Conservation (phyloP, 257 asterid species). For the Salvia miltiorrhiza region DNA sequence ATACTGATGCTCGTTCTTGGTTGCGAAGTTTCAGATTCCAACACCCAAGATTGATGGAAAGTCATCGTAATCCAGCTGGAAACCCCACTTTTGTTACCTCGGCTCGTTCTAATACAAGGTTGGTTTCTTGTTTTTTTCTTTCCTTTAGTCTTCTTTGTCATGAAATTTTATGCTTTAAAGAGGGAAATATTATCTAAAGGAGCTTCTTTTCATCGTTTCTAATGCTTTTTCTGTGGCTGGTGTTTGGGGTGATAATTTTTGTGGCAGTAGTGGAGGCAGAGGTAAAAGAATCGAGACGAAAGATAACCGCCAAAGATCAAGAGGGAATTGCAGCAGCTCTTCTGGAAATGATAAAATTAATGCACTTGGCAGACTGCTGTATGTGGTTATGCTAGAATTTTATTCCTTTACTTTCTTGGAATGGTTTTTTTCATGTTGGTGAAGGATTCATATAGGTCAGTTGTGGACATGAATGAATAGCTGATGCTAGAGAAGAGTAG, state of each 20-base stretch:
- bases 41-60: slow-evolving; percentile 43
- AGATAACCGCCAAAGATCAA: slow-evolving; percentile 37
- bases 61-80: slow-evolving; percentile 13
- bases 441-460: background rate
- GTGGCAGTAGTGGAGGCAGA: slow-evolving; percentile 39
- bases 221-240: background rate
- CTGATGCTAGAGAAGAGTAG: background rate
- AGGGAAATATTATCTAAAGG: background rate
- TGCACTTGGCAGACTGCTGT: slow-evolving; percentile 82
- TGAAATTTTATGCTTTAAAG: background rate
- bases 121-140: background rate
- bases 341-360: slow-evolving; percentile 62
- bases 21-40: slow-evolving; percentile 14
- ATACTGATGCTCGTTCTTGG: slow-evolving; percentile 15
- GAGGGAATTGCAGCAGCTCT: slow-evolving; percentile 40
- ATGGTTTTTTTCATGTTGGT: background rate
- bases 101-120: slow-evolving; percentile 50
- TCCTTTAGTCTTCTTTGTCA: background rate
- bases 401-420: background rate
- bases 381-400: slow-evolving; percentile 23
- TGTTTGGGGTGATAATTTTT: background rate
- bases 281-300: slow-evolving; percentile 44
- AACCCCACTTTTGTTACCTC: slow-evolving; percentile 38
- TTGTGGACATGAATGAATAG: background rate
- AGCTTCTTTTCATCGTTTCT: background rate